A percentile compares a stretch with the other conserved stretches of the same genome.
Evolutionary conservation across 78 protist species (phyloP).

Genomic region (Acrasis kona): DNA sequence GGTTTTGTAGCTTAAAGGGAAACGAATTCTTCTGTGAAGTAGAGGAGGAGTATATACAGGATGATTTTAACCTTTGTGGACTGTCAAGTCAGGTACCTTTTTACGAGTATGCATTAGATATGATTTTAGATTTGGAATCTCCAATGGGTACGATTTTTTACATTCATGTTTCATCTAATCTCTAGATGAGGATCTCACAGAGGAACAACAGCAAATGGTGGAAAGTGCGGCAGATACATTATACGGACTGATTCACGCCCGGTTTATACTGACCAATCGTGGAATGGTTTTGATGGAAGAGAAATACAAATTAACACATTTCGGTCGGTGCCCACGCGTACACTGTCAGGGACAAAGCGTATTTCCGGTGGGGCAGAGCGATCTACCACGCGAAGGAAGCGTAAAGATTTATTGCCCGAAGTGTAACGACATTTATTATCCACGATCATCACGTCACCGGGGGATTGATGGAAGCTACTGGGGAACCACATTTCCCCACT

Average conservation of each 20-base stretch:
- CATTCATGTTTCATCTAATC: background rate
- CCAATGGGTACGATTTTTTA: background rate
- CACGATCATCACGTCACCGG: conserved; percentile 34
- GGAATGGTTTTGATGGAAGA: conserved; percentile 85
- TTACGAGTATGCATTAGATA: conserved; percentile 85
- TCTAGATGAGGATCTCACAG: conserved; percentile 14
- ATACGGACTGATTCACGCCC: conserved; percentile 94
- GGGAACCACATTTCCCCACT: conserved; percentile 91
- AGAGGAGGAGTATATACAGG: conserved; percentile 61
- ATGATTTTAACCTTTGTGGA: conserved; percentile 82
- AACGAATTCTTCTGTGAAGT: conserved; percentile 69
- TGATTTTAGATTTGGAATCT: conserved; percentile 77
- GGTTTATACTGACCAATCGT: conserved; percentile 78
- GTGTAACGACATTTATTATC: conserved; percentile 77
- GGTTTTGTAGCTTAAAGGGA: conserved; percentile 62
- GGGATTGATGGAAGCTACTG: conserved; percentile 89
- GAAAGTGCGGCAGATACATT: conserved; percentile 71
- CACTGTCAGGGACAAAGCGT: conserved; percentile 80
- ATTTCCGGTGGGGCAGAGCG: conserved; percentile 85
- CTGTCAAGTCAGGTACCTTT: conserved; percentile 63
- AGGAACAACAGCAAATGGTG: conserved; percentile 43
- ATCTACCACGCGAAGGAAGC: conserved; percentile 57
- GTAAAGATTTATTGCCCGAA: conserved; percentile 89
- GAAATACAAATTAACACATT: conserved; percentile 69
- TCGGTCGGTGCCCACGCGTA: conserved; percentile 93